Conservation (phyloP, 2,329 filamentous ascomycete species). For the Pleomassaria siparia region DNA sequence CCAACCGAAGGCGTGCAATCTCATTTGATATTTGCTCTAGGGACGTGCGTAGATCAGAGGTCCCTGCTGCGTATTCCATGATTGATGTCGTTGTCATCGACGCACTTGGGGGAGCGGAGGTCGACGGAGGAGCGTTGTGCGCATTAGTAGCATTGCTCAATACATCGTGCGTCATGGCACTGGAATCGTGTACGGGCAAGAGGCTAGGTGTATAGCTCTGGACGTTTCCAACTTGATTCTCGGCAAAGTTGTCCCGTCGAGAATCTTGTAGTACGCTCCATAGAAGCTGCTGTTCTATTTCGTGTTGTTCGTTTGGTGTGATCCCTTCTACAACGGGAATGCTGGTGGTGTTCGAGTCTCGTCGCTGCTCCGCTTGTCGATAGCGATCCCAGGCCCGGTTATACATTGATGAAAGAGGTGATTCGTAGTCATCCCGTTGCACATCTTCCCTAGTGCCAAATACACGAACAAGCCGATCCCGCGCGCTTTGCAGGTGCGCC, state of each 20-base stretch:
- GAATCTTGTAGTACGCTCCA: conserved; percentile 38
- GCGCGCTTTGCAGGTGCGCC: conserved; percentile 22
- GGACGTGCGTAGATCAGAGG: conserved; percentile 17
- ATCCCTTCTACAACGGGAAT: conserved; percentile 19
- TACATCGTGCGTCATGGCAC: neutral
- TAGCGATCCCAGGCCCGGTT: conserved; percentile 48
- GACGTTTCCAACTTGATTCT: conserved; percentile 21
- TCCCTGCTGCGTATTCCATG: neutral
- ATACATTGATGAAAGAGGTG: conserved; percentile 53
- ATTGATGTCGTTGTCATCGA: conserved; percentile 6
- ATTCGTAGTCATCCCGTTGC: conserved; percentile 50
- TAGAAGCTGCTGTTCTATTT: conserved; percentile 35
- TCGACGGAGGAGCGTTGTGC: conserved; percentile 3
- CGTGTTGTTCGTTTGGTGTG: conserved; percentile 26
- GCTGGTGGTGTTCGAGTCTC: conserved; percentile 21
- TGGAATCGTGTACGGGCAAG: neutral
- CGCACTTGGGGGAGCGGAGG: conserved; percentile 1
- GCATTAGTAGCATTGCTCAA: neutral
- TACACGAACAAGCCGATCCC: conserved; percentile 37
- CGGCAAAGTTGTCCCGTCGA: conserved; percentile 1
- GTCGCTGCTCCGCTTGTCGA: conserved; percentile 43
- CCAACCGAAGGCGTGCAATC: conserved; percentile 19
- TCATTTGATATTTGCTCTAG: conserved; percentile 21
- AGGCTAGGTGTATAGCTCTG: conserved; percentile 20
- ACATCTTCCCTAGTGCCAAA: conserved; percentile 53